phyloP scores from a whole-genome alignment of 1,284 basidiomycete genomes.

The Coniferiporia sulphurascens region DNA sequence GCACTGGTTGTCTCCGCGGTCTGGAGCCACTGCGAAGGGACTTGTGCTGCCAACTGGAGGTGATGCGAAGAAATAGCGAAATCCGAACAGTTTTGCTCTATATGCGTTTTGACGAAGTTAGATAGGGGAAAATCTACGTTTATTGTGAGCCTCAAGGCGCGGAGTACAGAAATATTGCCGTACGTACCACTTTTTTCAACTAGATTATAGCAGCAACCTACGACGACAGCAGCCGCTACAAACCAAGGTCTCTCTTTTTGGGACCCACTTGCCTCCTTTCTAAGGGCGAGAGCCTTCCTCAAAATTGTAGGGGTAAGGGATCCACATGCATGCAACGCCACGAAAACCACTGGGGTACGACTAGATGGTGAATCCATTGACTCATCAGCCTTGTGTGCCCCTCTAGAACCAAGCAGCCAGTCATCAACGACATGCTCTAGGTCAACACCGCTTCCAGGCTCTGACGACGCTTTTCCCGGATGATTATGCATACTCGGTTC shows the following conservation, averaged over 20 bases:
- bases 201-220: conserved; percentile 52
- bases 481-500: conserved; percentile 5
- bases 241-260: conserved; percentile 29
- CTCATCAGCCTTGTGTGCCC: neutral
- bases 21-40: conserved; percentile 37
- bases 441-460: neutral
- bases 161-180: conserved; percentile 6
- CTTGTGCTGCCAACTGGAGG: conserved; percentile 55
- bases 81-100: neutral
- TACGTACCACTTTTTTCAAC: conserved; percentile 36
- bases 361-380: neutral
- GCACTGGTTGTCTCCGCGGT: conserved; percentile 22
- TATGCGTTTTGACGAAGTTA: conserved; percentile 23
- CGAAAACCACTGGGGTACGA: conserved; percentile 46
- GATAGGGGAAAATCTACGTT: conserved; percentile 42
- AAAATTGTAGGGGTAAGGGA: conserved; percentile 44
- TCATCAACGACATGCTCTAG: conserved; percentile 8
- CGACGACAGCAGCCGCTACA: conserved; percentile 37
- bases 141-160: conserved; percentile 20
- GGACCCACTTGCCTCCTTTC: conserved; percentile 1
- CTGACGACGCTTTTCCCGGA: conserved; percentile 2
- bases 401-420: conserved; percentile 21
- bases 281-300: conserved; percentile 31
- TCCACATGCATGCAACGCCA: conserved; percentile 59
- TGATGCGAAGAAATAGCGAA: conserved; percentile 28